phyloP scores from a whole-genome alignment of 306 rosid genomes.

The Vigna trinervia region DNA sequence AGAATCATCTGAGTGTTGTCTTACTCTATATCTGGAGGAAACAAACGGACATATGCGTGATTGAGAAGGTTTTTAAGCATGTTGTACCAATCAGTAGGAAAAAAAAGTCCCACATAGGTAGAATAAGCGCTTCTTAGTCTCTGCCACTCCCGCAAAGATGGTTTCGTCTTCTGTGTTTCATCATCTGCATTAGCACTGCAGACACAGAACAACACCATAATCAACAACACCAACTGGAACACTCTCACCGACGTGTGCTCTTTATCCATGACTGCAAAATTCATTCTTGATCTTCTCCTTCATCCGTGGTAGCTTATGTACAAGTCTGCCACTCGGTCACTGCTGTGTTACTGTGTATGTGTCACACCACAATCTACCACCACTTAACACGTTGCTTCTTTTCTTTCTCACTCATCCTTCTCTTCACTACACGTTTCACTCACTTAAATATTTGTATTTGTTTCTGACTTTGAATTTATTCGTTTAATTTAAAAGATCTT shows the following conservation, averaged over 20 bases:
- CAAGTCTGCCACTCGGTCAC: background rate
- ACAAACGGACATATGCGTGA: background rate
- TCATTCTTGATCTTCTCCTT: background rate
- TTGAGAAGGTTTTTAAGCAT: background rate
- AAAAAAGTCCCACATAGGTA: background rate
- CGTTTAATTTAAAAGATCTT: too few relatives aligned
- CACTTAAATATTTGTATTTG: too few relatives aligned
- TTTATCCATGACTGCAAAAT: constrained; percentile 4
- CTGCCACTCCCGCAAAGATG: constrained; percentile 29
- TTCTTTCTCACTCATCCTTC: background rate
- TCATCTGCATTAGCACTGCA: background rate
- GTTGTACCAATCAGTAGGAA: background rate
- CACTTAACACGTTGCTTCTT: constrained; percentile 21
- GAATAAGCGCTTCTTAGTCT: constrained; percentile 35
- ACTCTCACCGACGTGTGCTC: background rate
- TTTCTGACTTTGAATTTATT: too few relatives aligned
- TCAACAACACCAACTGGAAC: background rate
- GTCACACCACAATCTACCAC: background rate
- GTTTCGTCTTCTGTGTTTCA: background rate
- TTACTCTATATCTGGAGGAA: constrained; percentile 45
- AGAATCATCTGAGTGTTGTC: too few relatives aligned
- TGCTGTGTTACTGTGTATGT: too few relatives aligned
- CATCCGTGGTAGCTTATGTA: background rate
- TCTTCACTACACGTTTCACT: constrained; percentile 38
- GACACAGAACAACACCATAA: too few relatives aligned